Conservation (phyloP, 129 eudicot genomes). For the Cynara cardunculus region DNA sequence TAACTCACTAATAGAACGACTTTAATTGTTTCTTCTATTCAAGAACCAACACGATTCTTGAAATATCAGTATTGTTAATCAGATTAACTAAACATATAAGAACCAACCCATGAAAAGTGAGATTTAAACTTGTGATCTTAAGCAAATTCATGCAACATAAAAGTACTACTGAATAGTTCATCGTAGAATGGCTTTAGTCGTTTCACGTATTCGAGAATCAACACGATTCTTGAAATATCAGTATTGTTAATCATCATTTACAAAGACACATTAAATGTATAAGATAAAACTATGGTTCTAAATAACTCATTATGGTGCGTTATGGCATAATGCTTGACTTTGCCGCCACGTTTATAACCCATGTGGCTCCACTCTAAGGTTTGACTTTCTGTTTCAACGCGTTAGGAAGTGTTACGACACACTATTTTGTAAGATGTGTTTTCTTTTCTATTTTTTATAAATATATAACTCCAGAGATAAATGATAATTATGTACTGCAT, state of each 20-base stretch:
- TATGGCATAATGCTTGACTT: no score
- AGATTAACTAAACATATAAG: no score
- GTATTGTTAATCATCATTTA: not conserved
- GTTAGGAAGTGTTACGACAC: no score
- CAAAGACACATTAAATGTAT: not conserved
- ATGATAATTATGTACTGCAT: no score
- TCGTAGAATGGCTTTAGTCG: not conserved
- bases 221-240: not conserved
- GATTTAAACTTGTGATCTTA: not conserved
- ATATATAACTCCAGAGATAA: no score
- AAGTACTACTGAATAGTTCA: not conserved
- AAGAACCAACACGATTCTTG: not conserved
- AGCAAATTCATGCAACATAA: not conserved
- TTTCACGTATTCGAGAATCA: not conserved
- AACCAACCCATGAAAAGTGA: not conserved
- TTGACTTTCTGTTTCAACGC: no score
- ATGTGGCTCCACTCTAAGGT: no score
- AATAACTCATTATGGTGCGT: no score
- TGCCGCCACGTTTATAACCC: no score
- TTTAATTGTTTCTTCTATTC: no score
- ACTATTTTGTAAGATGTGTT: no score
- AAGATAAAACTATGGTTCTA: not conserved
- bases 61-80: not conserved
- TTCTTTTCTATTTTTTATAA: no score
- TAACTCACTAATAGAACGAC: not conserved